phyloP scores from a whole-genome alignment of 2,329 filamentous ascomycete species.

The Zymoseptoria ardabiliae region DNA sequence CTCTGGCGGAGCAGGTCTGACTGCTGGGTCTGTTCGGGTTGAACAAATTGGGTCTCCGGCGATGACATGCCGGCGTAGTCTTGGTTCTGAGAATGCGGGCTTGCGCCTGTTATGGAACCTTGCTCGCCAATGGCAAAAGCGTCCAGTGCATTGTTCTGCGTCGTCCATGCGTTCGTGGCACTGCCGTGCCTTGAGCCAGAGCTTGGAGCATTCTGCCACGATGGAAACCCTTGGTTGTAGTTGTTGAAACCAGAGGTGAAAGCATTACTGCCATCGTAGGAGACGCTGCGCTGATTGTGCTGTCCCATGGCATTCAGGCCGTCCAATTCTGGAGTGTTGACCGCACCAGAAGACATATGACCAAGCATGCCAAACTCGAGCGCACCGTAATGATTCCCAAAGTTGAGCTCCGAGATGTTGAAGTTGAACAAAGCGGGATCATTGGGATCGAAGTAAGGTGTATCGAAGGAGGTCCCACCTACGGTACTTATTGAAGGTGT shows the following conservation, averaged over 20 bases:
- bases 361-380: slow-evolving; percentile 94
- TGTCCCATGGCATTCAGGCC: slow-evolving; percentile 26
- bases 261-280: slow-evolving; percentile 23
- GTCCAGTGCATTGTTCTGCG: slow-evolving; percentile 36
- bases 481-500: slow-evolving; percentile 33
- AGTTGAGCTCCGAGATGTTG: slow-evolving; percentile 87
- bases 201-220: slow-evolving; percentile 31
- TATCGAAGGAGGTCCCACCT: slow-evolving; percentile 42
- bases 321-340: slow-evolving; percentile 29
- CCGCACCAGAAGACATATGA: slow-evolving; percentile 87
- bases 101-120: slow-evolving; percentile 51
- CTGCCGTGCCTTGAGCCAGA: slow-evolving; percentile 37
- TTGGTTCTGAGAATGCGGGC: slow-evolving; percentile 49
- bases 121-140: slow-evolving; percentile 57
- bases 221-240: slow-evolving; percentile 17
- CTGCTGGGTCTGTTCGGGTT: slow-evolving; percentile 25
- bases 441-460: slow-evolving; percentile 73
- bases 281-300: slow-evolving; percentile 21
- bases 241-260: slow-evolving; percentile 16
- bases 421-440: slow-evolving; percentile 94
- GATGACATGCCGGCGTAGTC: slow-evolving; percentile 32
- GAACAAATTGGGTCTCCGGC: slow-evolving; percentile 25
- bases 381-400: slow-evolving; percentile 91
- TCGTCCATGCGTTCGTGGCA: slow-evolving; percentile 35
- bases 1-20: slow-evolving; percentile 27